These are phyloP conservation scores for Phaffomyces antillensis DNA, from an alignment of 805 yeast species.

Conservation along the genomic window DNA sequence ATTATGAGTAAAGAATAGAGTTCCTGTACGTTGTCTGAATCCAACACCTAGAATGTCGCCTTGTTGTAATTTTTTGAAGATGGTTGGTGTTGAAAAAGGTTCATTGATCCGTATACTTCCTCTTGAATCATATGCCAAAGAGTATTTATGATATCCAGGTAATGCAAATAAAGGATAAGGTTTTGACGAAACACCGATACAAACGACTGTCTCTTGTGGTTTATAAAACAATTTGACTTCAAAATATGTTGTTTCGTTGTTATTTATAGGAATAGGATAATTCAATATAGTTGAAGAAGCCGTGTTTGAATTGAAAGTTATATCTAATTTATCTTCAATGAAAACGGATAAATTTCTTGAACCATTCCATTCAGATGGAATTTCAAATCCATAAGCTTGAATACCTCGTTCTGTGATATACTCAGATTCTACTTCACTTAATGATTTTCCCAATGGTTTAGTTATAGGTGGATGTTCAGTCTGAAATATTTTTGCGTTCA, in stretches of 20 bases:
- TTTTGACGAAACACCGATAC: conserved; percentile 61
- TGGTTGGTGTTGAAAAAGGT: conserved; percentile 41
- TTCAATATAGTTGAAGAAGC: conserved; percentile 23
- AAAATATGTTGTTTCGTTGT: conserved; percentile 43
- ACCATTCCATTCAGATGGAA: conserved; percentile 29
- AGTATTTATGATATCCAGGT: conserved; percentile 67
- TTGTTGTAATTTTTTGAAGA: conserved; percentile 44
- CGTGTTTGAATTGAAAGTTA: conserved; percentile 26
- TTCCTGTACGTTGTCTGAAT: conserved; percentile 70
- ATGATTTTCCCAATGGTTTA: conserved; percentile 26
- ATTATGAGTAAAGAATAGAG: conserved; percentile 87
- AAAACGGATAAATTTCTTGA: conserved; percentile 36
- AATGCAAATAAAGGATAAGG: conserved; percentile 72
- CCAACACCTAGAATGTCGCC: conserved; percentile 97
- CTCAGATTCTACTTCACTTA: conserved; percentile 84
- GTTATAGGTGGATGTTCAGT: conserved; percentile 37
- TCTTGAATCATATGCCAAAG: conserved; percentile 65
- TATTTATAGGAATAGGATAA: conserved; percentile 38
- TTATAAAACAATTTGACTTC: conserved; percentile 72
- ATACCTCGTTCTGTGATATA: conserved; percentile 75
- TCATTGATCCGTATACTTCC: conserved; percentile 64
- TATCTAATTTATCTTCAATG: conserved; percentile 58
- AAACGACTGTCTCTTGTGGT: conserved; percentile 38
- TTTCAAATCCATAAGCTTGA: conserved; percentile 35
- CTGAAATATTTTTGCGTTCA: conserved; percentile 32